These are phyloP conservation scores for Funneliformis caledonium DNA, from an alignment of 371 early-diverging fungal genomes.

Conservation along the genomic window DNA sequence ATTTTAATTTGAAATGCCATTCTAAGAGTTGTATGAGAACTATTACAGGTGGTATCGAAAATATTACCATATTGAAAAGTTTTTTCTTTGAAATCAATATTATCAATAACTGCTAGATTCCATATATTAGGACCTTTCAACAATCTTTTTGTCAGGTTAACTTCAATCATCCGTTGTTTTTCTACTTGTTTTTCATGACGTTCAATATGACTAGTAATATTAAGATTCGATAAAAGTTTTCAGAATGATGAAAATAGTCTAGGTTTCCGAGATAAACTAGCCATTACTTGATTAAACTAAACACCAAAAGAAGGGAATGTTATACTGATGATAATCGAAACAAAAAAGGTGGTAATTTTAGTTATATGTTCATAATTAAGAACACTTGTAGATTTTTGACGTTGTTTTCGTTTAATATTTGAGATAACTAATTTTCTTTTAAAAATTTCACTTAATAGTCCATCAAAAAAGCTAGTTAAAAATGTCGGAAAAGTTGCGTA, in stretches of 20 bases:
- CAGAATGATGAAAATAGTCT: not conserved
- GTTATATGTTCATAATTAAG: not conserved
- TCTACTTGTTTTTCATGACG: not conserved
- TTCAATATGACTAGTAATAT: not conserved
- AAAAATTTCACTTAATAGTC: not conserved
- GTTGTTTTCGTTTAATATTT: conserved; percentile 9
- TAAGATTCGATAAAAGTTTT: not conserved
- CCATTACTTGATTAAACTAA: conserved; percentile 1
- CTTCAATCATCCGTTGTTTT: conserved; percentile 1
- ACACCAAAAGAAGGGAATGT: not conserved
- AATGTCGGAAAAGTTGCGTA: not conserved
- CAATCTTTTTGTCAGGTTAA: not conserved
- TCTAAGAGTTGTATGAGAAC: conserved; percentile 8
- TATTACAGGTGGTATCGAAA: conserved; percentile 6
- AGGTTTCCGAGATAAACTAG: conserved; percentile 1
- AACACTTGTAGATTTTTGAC: not conserved
- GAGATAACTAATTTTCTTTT: conserved; percentile 10
- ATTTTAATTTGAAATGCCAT: conserved; percentile 25
- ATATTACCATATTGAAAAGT: conserved; percentile 27
- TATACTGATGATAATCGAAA: conserved; percentile 3
- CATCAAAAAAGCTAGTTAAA: not conserved
- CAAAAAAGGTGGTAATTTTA: conserved; percentile 12
- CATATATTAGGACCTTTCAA: conserved; percentile 4
- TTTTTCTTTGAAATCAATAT: conserved; percentile 31
- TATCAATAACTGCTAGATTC: conserved; percentile 17